Evolutionary conservation across 139 green algal genomes (phyloP).

Genomic region (Parachlorella kessleri): DNA sequence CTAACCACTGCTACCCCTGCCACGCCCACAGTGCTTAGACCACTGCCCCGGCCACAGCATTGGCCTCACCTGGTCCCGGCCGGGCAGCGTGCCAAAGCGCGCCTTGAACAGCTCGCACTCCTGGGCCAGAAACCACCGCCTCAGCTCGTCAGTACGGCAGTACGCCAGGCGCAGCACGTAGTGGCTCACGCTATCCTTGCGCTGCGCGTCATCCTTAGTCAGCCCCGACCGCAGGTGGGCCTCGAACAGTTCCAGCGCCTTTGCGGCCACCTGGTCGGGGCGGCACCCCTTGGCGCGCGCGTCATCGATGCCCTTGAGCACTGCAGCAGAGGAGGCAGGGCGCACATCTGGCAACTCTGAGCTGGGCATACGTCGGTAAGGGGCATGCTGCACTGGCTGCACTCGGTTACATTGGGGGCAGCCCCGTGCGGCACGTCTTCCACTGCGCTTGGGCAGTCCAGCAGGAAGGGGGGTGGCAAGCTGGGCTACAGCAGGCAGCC

Average conservation of each 20-base stretch:
- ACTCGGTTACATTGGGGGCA: no score
- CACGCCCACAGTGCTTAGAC: no score
- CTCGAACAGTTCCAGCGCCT: constrained; percentile 41
- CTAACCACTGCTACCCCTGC: no score
- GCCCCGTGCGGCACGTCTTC: no score
- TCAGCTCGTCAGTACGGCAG: constrained; percentile 88
- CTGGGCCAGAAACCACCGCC: constrained; percentile 88
- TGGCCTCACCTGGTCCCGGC: constrained; percentile 32
- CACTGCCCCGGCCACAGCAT: no score
- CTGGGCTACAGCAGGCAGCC: no score
- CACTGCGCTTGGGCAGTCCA: no score
- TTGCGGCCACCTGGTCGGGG: constrained; percentile 48
- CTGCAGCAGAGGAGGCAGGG: constrained; percentile 41
- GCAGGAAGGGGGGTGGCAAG: no score
- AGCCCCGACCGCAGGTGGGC: constrained; percentile 48
- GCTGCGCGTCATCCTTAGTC: constrained; percentile 43
- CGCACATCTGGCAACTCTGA: no score
- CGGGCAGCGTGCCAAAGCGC: constrained; percentile 40
- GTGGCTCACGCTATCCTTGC: constrained; percentile 82
- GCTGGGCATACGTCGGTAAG: no score
- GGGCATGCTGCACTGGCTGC: background rate
- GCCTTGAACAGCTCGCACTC: constrained; percentile 82
- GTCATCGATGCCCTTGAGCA: constrained; percentile 92
- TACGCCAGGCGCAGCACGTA: constrained; percentile 94
- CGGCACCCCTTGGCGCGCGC: constrained; percentile 64